Conservation (phyloP, 2,329 filamentous ascomycete genomes). For the Apiospora marii region DNA sequence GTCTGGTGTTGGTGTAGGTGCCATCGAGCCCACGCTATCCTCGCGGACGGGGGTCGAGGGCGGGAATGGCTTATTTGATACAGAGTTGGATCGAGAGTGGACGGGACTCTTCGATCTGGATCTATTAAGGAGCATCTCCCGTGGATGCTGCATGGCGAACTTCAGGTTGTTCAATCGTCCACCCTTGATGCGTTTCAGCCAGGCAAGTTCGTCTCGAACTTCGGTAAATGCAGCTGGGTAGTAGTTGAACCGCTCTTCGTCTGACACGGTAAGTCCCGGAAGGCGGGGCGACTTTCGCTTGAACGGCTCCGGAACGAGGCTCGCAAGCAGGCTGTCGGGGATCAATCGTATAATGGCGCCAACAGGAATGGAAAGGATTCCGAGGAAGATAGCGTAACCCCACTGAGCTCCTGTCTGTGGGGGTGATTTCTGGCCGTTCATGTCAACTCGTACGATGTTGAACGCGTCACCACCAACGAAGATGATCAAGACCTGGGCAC, state of each 20-base stretch:
- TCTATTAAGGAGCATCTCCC: conserved; percentile 68
- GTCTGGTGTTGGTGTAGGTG: conserved; percentile 62
- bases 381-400: conserved; percentile 86
- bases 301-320: conserved; percentile 60
- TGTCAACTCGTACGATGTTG: conserved; percentile 61
- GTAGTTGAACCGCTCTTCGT: conserved; percentile 69
- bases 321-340: conserved; percentile 73
- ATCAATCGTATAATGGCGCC: conserved; percentile 83
- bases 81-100: conserved; percentile 70
- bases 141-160: conserved; percentile 79
- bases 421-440: conserved; percentile 43
- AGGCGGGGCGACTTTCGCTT: conserved; percentile 56
- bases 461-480: conserved; percentile 86
- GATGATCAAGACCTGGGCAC: conserved; percentile 87
- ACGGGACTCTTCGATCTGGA: conserved; percentile 65
- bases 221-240: conserved; percentile 79
- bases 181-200: conserved; percentile 81
- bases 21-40: conserved; percentile 59
- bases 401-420: conserved; percentile 77
- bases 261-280: conserved; percentile 67
- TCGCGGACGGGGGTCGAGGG: conserved; percentile 68
- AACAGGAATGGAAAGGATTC: conserved; percentile 83
- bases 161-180: conserved; percentile 83
- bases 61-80: conserved; percentile 48
- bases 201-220: conserved; percentile 81